A percentile compares a stretch with the other conserved stretches of the same genome.
phyloP scores from a whole-genome alignment of 768 basidiomycete species.

The Dioszegia aurantiaca region DNA sequence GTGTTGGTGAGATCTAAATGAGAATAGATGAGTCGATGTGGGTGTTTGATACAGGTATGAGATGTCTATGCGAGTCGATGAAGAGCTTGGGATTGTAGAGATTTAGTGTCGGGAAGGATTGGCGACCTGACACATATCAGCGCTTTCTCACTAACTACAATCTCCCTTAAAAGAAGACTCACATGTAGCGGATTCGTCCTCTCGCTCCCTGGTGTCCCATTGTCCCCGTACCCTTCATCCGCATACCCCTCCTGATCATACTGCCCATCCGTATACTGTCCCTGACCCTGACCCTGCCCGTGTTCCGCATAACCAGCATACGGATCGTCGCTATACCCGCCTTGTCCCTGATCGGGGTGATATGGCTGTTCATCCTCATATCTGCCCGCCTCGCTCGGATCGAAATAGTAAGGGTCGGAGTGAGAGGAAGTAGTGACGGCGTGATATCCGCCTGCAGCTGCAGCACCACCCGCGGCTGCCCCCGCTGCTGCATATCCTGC shows the following conservation, averaged over 20 bases:
- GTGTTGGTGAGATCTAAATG: too few species aligned
- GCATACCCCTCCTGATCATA: slow-evolving; percentile 11
- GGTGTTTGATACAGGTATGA: background rate
- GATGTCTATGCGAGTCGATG: background rate
- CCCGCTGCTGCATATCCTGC: slow-evolving; percentile 21
- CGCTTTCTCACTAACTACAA: background rate
- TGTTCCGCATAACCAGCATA: slow-evolving; percentile 33
- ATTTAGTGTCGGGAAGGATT: slow-evolving; percentile 33
- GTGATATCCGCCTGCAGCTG: slow-evolving; percentile 27
- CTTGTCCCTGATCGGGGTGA: slow-evolving; percentile 10
- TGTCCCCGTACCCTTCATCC: slow-evolving; percentile 21
- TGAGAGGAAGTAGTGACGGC: background rate
- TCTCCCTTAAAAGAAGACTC: slow-evolving; percentile 26
- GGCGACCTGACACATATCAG: slow-evolving; percentile 30
- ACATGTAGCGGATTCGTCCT: slow-evolving; percentile 40
- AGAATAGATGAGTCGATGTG: too few species aligned
- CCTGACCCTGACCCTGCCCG: background rate
- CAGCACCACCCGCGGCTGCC: slow-evolving; percentile 17
- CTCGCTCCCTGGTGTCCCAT: slow-evolving; percentile 35
- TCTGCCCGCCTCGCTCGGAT: slow-evolving; percentile 32
- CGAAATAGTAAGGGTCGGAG: slow-evolving; percentile 32
- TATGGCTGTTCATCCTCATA: slow-evolving; percentile 22
- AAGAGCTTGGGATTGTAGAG: background rate
- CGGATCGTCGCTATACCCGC: slow-evolving; percentile 21
- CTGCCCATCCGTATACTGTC: background rate